Evolutionary conservation across 2,329 filamentous ascomycete species (phyloP).

Genomic region (Didymella pomorum): DNA sequence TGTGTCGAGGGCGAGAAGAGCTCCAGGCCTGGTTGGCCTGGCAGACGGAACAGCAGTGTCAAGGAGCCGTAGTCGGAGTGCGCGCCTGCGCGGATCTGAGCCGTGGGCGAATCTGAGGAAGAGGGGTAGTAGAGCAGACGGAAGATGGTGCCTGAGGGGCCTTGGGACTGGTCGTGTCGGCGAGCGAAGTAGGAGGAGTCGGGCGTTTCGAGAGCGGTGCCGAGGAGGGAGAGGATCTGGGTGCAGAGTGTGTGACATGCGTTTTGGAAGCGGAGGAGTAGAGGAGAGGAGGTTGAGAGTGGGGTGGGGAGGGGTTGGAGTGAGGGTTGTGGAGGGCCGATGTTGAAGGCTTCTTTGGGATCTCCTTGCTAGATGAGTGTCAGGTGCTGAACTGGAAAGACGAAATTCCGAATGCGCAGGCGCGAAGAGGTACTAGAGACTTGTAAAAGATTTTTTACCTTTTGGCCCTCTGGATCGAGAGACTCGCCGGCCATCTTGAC

Average conservation of each 20-base stretch:
- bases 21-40: slow-evolving; percentile 85
- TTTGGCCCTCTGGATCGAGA: slow-evolving; percentile 82
- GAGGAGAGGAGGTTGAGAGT: slow-evolving; percentile 66
- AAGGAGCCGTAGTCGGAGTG: slow-evolving; percentile 84
- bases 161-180: slow-evolving; percentile 63
- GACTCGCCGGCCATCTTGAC: slow-evolving; percentile 87
- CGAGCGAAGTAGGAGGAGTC: slow-evolving; percentile 65
- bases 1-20: slow-evolving; percentile 67
- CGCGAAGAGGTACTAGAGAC: too few species aligned
- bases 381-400: too few species aligned
- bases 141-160: slow-evolving; percentile 61
- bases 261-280: slow-evolving; percentile 71
- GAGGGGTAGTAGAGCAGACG: slow-evolving; percentile 62
- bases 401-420: too few species aligned
- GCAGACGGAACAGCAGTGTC: slow-evolving; percentile 81
- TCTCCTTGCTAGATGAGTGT: slow-evolving; percentile 73
- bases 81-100: slow-evolving; percentile 78
- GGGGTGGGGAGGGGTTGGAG: slow-evolving; percentile 77
- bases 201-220: slow-evolving; percentile 72
- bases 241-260: slow-evolving; percentile 77
- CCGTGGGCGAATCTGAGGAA: not conserved
- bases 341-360: slow-evolving; percentile 86
- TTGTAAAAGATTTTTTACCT: too few species aligned
- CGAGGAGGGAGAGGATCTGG: slow-evolving; percentile 78
- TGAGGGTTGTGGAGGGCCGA: slow-evolving; percentile 73